These are phyloP conservation scores for Mycena metata DNA, from an alignment of 768 basidiomycete species.

Conservation along the genomic window DNA sequence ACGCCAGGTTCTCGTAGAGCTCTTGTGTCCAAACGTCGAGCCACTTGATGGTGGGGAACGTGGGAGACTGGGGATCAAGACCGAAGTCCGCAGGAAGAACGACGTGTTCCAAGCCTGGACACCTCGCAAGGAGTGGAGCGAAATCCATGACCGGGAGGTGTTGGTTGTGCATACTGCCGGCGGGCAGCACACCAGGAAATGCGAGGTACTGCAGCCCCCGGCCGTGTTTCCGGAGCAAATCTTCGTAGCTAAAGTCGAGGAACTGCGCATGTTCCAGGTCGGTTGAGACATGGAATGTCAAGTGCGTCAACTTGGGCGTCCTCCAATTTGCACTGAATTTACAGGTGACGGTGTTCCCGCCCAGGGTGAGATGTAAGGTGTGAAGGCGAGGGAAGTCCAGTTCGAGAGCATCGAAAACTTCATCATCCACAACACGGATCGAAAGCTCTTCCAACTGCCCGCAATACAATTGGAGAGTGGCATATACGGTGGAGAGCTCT, in stretches of 20 bases:
- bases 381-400: not conserved
- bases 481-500: not conserved
- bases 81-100: not conserved
- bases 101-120: not conserved
- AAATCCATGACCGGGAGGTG: not conserved
- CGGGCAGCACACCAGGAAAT: not conserved
- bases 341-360: not conserved
- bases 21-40: not conserved
- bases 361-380: not conserved
- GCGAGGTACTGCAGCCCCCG: not conserved
- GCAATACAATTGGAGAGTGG: not conserved
- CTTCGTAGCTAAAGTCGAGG: not conserved
- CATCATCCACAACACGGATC: not conserved
- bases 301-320: not conserved
- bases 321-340: not conserved
- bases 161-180: not conserved
- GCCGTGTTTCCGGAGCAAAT: not conserved
- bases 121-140: not conserved
- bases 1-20: not conserved
- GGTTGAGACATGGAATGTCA: not conserved
- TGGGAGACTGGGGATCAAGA: not conserved
- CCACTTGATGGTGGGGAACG: not conserved
- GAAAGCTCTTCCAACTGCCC: not conserved
- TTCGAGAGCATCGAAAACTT: not conserved
- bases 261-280: too few relatives aligned